Evolutionary conservation across 2,329 filamentous ascomycete species (phyloP).

Genomic region (Ceratocystis lukuohia): DNA sequence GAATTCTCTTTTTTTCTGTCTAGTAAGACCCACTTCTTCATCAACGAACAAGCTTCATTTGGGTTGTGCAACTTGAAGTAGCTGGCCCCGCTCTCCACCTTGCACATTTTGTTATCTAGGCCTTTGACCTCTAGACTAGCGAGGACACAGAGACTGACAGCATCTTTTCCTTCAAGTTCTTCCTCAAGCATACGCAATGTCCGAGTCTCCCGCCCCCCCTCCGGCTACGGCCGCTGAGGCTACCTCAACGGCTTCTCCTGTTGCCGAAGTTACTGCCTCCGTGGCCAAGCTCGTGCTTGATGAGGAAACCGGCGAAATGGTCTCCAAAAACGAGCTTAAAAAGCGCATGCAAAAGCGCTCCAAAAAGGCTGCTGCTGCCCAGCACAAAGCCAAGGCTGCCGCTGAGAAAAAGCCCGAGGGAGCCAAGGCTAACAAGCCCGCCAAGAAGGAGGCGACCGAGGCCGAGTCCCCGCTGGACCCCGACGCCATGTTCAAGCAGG

Average conservation of each 20-base stretch:
- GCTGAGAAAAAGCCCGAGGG: slow-evolving; percentile 22
- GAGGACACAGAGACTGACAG: too few species aligned
- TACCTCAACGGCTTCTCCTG: background rate
- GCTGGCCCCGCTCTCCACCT: background rate
- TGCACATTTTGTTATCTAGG: background rate
- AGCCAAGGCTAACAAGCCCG: slow-evolving; percentile 35
- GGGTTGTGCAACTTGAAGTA: too few species aligned
- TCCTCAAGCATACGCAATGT: slow-evolving; percentile 4
- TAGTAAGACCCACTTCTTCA: too few species aligned
- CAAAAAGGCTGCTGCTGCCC: slow-evolving; percentile 41
- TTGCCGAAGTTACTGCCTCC: slow-evolving; percentile 35
- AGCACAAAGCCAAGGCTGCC: slow-evolving; percentile 34
- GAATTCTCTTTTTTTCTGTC: too few species aligned
- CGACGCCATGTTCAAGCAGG: slow-evolving; percentile 65
- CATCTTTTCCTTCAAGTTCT: too few species aligned
- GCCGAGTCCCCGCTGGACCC: slow-evolving; percentile 31
- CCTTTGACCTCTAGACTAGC: too few species aligned
- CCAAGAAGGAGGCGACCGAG: slow-evolving; percentile 33
- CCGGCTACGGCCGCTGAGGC: slow-evolving; percentile 1
- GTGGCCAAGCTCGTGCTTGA: slow-evolving; percentile 48
- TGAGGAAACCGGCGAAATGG: slow-evolving; percentile 52
- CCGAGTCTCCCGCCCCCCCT: slow-evolving; percentile 6
- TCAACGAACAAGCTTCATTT: too few species aligned
- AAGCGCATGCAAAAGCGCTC: slow-evolving; percentile 45
- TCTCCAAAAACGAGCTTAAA: slow-evolving; percentile 50